phyloP scores from a whole-genome alignment of 2,329 filamentous ascomycete species.

The Tolypocladium guangdongense region DNA sequence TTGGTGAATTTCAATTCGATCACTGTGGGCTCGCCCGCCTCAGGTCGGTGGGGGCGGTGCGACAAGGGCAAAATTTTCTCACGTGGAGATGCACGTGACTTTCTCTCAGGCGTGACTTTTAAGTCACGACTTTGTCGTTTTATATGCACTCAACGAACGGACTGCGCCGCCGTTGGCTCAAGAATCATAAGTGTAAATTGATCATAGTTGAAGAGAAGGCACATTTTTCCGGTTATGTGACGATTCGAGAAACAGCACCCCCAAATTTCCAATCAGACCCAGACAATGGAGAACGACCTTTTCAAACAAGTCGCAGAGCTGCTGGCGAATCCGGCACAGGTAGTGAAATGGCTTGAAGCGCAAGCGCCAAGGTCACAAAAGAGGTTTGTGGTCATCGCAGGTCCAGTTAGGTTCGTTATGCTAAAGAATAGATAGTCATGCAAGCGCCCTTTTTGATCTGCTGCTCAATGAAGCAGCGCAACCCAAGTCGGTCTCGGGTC shows the following conservation, averaged over 20 bases:
- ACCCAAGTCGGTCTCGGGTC: conserved; percentile 43
- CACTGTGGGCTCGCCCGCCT: conserved; percentile 12
- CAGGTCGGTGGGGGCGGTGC: conserved; percentile 13
- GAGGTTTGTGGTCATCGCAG: conserved; percentile 19
- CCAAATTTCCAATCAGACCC: conserved; percentile 1
- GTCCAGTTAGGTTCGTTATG: not conserved
- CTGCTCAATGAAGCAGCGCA: conserved; percentile 39
- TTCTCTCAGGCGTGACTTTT: not conserved
- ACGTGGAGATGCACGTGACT: conserved; percentile 21
- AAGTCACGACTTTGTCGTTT: conserved; percentile 1
- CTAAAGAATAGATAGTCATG: conserved; percentile 12
- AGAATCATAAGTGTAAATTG: not conserved
- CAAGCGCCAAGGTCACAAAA: conserved; percentile 21
- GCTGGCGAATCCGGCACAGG: conserved; percentile 24
- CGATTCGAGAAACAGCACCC: not conserved
- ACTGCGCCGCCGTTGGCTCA: not conserved
- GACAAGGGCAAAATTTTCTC: conserved; percentile 25
- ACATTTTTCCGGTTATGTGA: not conserved
- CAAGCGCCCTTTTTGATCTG: conserved; percentile 32
- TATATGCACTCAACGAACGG: not conserved
- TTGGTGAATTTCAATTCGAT: conserved; percentile 10
- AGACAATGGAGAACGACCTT: conserved; percentile 8
- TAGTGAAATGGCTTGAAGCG: conserved; percentile 32
- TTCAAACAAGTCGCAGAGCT: conserved; percentile 18
- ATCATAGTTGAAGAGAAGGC: not conserved